A percentile compares a stretch with the other conserved stretches of the same genome.
These are phyloP conservation scores for Pulveroboletus sp. DNA, from an alignment of 768 basidiomycete species.

Conservation along the genomic window DNA sequence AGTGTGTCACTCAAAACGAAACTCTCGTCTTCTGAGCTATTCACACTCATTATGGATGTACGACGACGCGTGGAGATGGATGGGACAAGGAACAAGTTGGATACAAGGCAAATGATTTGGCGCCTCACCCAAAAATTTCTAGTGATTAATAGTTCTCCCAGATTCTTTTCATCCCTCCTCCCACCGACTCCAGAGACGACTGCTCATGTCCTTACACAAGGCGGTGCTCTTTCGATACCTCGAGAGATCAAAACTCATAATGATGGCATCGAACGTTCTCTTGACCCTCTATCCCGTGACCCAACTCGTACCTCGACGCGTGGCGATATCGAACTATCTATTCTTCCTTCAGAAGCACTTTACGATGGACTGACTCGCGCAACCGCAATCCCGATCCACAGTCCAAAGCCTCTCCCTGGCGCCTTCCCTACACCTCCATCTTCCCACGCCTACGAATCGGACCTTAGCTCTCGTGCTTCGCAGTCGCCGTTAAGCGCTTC, in stretches of 20 bases:
- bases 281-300: not conserved
- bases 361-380: slow-evolving; percentile 7
- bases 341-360: not conserved
- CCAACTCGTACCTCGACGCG: not conserved
- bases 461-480: slow-evolving; percentile 25
- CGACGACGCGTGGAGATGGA: slow-evolving; percentile 74
- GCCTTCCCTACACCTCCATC: slow-evolving; percentile 23
- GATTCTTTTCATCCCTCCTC: slow-evolving; percentile 66
- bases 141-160: slow-evolving; percentile 1
- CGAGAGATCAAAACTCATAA: not conserved
- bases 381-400: slow-evolving; percentile 17
- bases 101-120: slow-evolving; percentile 11
- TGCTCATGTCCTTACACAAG: slow-evolving; percentile 63
- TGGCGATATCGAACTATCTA: not conserved
- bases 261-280: not conserved
- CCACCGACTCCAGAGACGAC: slow-evolving; percentile 70
- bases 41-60: slow-evolving; percentile 65
- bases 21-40: slow-evolving; percentile 64
- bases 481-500: slow-evolving; percentile 15
- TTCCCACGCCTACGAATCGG: slow-evolving; percentile 13
- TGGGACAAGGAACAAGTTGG: slow-evolving; percentile 33
- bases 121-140: not conserved
- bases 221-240: slow-evolving; percentile 38
- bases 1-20: slow-evolving; percentile 84
- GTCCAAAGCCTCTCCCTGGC: slow-evolving; percentile 5